These are phyloP conservation scores for Penicillium longicatenatum DNA, from an alignment of 495 filamentous ascomycete species.

Conservation along the genomic window DNA sequence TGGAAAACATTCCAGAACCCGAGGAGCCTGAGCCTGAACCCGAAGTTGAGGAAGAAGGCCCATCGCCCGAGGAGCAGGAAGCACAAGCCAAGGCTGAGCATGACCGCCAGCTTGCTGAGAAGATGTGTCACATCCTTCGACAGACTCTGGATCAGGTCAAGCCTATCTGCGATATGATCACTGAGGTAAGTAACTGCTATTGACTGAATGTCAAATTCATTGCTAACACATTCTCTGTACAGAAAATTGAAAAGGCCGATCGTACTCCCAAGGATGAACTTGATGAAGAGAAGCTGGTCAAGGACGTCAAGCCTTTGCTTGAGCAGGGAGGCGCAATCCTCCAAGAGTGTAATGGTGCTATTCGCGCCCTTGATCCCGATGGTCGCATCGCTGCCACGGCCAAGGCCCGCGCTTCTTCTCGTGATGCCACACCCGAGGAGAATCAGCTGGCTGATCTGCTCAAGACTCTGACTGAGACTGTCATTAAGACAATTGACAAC, in stretches of 20 bases:
- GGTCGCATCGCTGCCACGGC: slow-evolving; percentile 83
- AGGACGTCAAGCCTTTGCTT: slow-evolving; percentile 81
- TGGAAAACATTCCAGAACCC: slow-evolving; percentile 61
- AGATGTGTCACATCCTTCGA: slow-evolving; percentile 72
- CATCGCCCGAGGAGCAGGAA: slow-evolving; percentile 51
- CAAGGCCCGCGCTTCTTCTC: slow-evolving; percentile 76
- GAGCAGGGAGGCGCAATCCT: slow-evolving; percentile 83
- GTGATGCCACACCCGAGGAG: slow-evolving; percentile 85
- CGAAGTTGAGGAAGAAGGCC: slow-evolving; percentile 39
- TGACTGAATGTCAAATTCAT: neutral
- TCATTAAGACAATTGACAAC: slow-evolving; percentile 78
- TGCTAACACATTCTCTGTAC: slow-evolving; percentile 21
- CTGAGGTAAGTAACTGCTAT: slow-evolving; percentile 55
- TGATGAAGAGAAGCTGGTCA: slow-evolving; percentile 86
- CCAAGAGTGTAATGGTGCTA: slow-evolving; percentile 83
- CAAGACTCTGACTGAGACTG: slow-evolving; percentile 68
- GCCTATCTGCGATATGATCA: slow-evolving; percentile 86
- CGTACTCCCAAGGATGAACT: slow-evolving; percentile 85
- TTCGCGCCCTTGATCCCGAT: slow-evolving; percentile 89
- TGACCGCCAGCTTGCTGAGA: slow-evolving; percentile 73
- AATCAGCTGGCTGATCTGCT: slow-evolving; percentile 80
- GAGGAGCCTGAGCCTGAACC: slow-evolving; percentile 33
- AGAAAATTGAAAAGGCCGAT: slow-evolving; percentile 81
- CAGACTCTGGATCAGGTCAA: slow-evolving; percentile 81
- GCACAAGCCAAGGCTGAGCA: slow-evolving; percentile 60